Evolutionary conservation across 1,284 basidiomycete species (phyloP).

Genomic region (Sporisorium exsertum): DNA sequence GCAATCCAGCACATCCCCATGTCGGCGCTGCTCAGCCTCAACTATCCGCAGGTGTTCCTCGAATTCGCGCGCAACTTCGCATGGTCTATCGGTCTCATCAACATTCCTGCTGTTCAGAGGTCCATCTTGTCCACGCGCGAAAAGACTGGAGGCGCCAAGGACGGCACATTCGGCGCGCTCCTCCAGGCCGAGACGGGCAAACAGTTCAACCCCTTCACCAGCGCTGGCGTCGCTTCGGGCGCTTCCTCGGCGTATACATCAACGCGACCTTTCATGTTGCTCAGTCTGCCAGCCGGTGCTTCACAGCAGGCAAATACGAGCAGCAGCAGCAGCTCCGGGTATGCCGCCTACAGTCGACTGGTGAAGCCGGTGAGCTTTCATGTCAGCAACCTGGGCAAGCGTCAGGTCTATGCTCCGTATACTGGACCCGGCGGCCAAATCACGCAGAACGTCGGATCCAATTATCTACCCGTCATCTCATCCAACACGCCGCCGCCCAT

Average conservation of each 20-base stretch:
- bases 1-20: slow-evolving; percentile 85
- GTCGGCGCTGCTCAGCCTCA: slow-evolving; percentile 82
- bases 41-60: slow-evolving; percentile 85
- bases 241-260: slow-evolving; percentile 25
- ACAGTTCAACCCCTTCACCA: slow-evolving; percentile 55
- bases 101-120: slow-evolving; percentile 77
- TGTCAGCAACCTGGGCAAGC: slow-evolving; percentile 40
- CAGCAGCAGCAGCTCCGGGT: slow-evolving; percentile 5
- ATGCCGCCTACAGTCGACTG: slow-evolving; percentile 26
- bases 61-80: slow-evolving; percentile 86
- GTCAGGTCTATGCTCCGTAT: slow-evolving; percentile 63
- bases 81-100: slow-evolving; percentile 88
- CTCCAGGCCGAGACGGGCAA: slow-evolving; percentile 52
- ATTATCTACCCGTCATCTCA: slow-evolving; percentile 51
- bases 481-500: slow-evolving; percentile 34
- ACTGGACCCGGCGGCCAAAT: slow-evolving; percentile 64
- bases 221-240: slow-evolving; percentile 14
- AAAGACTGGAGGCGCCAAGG: slow-evolving; percentile 80
- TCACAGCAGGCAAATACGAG: slow-evolving; percentile 4
- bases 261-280: slow-evolving; percentile 17
- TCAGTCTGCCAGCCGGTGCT: slow-evolving; percentile 12
- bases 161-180: slow-evolving; percentile 47
- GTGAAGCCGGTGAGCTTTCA: slow-evolving; percentile 31
- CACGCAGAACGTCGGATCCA: slow-evolving; percentile 17
- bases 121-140: slow-evolving; percentile 85